phyloP scores from a whole-genome alignment of 202 grass and related monocot species.

The Musa balbisiana region DNA sequence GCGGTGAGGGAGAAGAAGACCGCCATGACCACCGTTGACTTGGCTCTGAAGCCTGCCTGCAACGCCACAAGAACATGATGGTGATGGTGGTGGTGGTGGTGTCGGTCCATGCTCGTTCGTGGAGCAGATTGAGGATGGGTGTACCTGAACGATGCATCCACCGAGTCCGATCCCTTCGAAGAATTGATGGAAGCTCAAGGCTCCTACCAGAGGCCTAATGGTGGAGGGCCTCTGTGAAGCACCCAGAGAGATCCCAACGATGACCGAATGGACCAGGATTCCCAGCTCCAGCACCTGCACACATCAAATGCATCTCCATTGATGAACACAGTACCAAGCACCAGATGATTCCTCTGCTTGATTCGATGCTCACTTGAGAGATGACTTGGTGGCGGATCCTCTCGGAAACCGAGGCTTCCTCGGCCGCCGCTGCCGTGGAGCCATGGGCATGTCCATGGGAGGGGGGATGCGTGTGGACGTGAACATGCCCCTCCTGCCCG shows the following conservation, averaged over 20 bases:
- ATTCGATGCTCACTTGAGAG: constrained; percentile 58
- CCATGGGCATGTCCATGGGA: constrained; percentile 52
- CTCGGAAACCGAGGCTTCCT: constrained; percentile 47
- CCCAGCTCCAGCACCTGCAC: constrained; percentile 80
- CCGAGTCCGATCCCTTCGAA: no score
- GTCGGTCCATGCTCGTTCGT: no score
- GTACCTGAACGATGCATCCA: constrained; percentile 33
- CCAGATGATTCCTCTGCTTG: no score
- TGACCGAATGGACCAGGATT: constrained; percentile 87
- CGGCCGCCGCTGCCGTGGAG: constrained; percentile 11
- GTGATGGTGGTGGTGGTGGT: not conserved
- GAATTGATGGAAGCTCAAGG: constrained; percentile 92
- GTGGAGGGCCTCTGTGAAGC: constrained; percentile 62
- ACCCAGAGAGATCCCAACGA: constrained; percentile 81
- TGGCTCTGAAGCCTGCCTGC: constrained; percentile 80
- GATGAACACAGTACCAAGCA: no score
- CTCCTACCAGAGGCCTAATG: constrained; percentile 80
- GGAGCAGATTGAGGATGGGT: not conserved
- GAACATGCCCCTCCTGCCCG: constrained; percentile 29
- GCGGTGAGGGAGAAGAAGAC: constrained; percentile 79
- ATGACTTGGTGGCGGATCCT: constrained; percentile 65
- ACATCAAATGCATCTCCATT: not conserved
- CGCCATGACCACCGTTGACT: constrained; percentile 73
- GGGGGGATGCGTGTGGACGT: constrained; percentile 36
- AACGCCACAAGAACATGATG: constrained; percentile 2